Evolutionary conservation across 345 rosid genomes (phyloP).

Genomic region (Gossypium arboreum): DNA sequence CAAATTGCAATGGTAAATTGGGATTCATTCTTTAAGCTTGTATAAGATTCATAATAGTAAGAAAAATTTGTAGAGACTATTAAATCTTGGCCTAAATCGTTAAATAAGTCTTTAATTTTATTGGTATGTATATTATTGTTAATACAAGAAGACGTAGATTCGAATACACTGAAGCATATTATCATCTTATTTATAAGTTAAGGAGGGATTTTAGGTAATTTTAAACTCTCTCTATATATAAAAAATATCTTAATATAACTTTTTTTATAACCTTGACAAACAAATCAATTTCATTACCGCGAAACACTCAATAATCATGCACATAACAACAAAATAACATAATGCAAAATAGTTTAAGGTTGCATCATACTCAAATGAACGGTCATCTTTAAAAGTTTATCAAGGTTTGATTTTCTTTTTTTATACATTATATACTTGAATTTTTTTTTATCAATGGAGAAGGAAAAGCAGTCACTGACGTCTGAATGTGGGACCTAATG

Average conservation of each 20-base stretch:
- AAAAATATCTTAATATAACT: too few species aligned
- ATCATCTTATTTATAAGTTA: accelerated
- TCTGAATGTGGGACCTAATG: too few species aligned
- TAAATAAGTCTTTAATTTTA: too few species aligned
- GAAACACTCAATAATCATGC: conserved; percentile 2
- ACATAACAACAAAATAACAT: neutral
- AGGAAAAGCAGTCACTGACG: too few species aligned
- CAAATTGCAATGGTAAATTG: neutral
- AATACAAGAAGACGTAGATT: accelerated
- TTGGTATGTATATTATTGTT: too few species aligned
- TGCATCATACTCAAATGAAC: conserved; percentile 1
- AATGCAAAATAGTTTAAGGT: neutral
- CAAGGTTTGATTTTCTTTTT: neutral
- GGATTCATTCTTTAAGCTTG: too few species aligned
- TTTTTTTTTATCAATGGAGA: too few species aligned
- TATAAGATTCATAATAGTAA: neutral
- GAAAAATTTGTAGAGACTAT: neutral
- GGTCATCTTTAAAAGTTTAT: neutral
- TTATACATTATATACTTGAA: neutral
- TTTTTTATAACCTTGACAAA: neutral
- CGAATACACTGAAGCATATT: accelerated
- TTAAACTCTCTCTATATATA: too few species aligned
- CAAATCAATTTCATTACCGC: too few species aligned
- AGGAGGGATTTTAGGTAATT: accelerated
- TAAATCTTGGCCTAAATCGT: neutral